Evolutionary conservation across 2,329 filamentous ascomycete genomes (phyloP).

Genomic region (Aspergillus sp.): DNA sequence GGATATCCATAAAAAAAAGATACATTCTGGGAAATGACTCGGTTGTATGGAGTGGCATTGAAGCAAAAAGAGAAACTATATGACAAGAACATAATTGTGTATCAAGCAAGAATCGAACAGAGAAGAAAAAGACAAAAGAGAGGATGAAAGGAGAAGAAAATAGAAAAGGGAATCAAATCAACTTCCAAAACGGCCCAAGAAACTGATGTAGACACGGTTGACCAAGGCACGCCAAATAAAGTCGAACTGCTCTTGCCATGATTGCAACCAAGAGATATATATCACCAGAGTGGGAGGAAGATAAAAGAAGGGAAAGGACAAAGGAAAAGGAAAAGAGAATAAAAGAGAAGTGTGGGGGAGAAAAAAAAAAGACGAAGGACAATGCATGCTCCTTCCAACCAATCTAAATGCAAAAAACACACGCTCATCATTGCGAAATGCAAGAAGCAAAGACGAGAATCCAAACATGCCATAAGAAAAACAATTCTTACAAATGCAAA

Average conservation of each 20-base stretch:
- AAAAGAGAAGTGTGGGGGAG: slow-evolving; percentile 6
- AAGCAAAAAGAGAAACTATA: slow-evolving; percentile 5
- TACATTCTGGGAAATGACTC: neutral
- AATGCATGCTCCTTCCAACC: slow-evolving; percentile 22
- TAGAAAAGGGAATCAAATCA: slow-evolving; percentile 7
- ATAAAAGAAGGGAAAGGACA: slow-evolving; percentile 3
- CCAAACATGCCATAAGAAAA: slow-evolving; percentile 16
- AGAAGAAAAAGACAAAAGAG: slow-evolving; percentile 1
- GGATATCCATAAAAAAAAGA: slow-evolving; percentile 1
- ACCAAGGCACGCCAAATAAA: neutral
- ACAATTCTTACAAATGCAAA: slow-evolving; percentile 14
- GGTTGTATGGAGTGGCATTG: slow-evolving; percentile 2
- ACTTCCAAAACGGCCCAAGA: slow-evolving; percentile 10
- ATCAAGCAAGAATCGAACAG: neutral
- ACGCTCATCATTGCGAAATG: slow-evolving; percentile 22
- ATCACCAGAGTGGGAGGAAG: slow-evolving; percentile 5
- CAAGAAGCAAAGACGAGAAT: slow-evolving; percentile 17
- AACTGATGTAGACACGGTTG: neutral
- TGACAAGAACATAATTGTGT: slow-evolving; percentile 9
- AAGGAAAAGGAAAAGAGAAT: slow-evolving; percentile 5
- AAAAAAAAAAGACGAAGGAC: slow-evolving; percentile 16
- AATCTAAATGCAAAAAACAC: slow-evolving; percentile 25
- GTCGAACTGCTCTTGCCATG: too few relatives aligned
- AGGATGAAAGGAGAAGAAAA: slow-evolving; percentile 1
- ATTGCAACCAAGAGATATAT: slow-evolving; percentile 5